Base-by-base conservation (phyloP, 331 rosid genomes). In the Quercus tomentella region DNA sequence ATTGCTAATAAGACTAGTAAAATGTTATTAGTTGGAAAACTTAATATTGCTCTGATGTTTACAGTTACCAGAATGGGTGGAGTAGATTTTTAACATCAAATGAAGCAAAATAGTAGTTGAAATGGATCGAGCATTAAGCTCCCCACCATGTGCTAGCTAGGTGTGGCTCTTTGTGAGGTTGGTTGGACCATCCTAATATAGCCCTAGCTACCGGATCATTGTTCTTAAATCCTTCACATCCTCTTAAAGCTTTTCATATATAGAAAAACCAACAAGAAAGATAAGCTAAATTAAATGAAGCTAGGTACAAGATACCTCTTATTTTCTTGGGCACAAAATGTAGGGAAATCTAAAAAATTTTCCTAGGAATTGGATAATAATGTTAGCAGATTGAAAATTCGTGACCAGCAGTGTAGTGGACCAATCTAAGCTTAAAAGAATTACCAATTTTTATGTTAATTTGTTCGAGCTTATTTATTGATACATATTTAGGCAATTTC, bases 131-230 rank as follows among this genome's bases (percentile, higher is more conserved):
- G 54, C 33, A 55, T 2, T 12, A 54, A 74, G 77, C 80, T 68
- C 51, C 79, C 75, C 76, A 80, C 89, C 91, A 87, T 25, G 93
- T 87, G 86, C 71, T 70, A 70, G 86, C 71, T 70, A 70, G 54
- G 81, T 56, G 65, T 70, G 72, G 74, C 41, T 23, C 58, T 57
- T 70, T 17, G 8, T 8, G 60, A 77, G 61, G 61, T 85, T 85
- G 31, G 87, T 82, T 89, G 88, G 85, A 75, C 82, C 79, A 73
- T 83, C 89, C 84, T 76, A 70, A 20, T 77, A 3, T 41, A 70
- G 73, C 82, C 70, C 51, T 54, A 61, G 82, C 76, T 56, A 67
- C 76, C 82, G 49, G 49, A 55, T 33, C 52, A 41, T 30, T 41
- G n/a, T n/a, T 70, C 52, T 72, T 26, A 20, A 81, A 81, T n/a